phyloP scores from a whole-genome alignment of 371 early-diverging fungal species.

The Mucor plumbeus region DNA sequence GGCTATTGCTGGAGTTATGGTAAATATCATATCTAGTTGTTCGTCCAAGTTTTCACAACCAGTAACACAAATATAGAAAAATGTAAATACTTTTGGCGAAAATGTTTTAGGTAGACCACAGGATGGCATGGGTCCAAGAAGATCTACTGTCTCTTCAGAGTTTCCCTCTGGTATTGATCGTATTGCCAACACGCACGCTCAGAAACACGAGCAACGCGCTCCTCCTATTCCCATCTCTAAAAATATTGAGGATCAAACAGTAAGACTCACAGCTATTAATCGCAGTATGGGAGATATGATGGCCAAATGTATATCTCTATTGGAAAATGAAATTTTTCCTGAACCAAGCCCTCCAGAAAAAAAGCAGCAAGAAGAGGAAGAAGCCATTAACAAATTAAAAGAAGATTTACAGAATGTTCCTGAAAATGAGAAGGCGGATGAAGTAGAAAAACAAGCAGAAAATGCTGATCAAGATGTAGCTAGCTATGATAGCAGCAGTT shows the following conservation, averaged over 20 bases:
- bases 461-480: conserved; percentile 18
- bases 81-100: conserved; percentile 51
- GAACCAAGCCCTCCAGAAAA: neutral
- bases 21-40: neutral
- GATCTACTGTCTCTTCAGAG: conserved; percentile 39
- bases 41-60: neutral
- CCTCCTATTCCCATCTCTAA: neutral
- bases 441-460: neutral
- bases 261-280: conserved; percentile 16
- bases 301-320: conserved; percentile 55
- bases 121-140: conserved; percentile 24
- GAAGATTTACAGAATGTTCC: neutral
- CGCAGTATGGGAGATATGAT: conserved; percentile 60
- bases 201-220: conserved; percentile 1
- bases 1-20: conserved; percentile 66
- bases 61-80: conserved; percentile 37
- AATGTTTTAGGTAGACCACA: conserved; percentile 34
- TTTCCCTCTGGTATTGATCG: conserved; percentile 47
- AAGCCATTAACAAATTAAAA: neutral
- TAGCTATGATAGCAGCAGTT: conserved; percentile 12
- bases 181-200: conserved; percentile 18
- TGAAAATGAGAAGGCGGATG: neutral
- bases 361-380: neutral
- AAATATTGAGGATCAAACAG: neutral
- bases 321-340: conserved; percentile 58